Evolutionary conservation across 179 eudicot species (phyloP).

Genomic region (Patellifolia procumbens): DNA sequence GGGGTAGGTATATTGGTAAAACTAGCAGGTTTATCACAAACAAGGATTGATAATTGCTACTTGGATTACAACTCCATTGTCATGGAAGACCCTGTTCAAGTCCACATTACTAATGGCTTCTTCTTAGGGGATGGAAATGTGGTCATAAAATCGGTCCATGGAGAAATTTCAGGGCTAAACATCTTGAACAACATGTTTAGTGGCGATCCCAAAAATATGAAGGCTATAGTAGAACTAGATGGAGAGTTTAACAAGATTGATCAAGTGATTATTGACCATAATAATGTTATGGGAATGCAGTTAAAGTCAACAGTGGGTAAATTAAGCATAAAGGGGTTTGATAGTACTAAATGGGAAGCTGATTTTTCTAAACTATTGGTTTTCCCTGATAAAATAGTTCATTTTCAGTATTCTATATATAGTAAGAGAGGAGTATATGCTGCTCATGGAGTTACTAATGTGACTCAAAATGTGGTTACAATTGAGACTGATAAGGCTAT

Average conservation of each 20-base stretch:
- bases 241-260: conserved; percentile 45
- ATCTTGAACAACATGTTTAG: conserved; percentile 58
- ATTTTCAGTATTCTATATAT: conserved; percentile 46
- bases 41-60: conserved; percentile 53
- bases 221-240: conserved; percentile 45
- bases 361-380: conserved; percentile 50
- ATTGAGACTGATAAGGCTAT: conserved; percentile 48
- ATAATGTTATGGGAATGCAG: conserved; percentile 55
- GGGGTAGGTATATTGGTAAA: conserved; percentile 58
- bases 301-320: conserved; percentile 55
- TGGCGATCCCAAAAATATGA: conserved; percentile 40
- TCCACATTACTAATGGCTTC: conserved; percentile 52
- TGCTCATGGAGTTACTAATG: conserved; percentile 46
- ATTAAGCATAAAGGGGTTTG: conserved; percentile 41
- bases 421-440: conserved; percentile 4
- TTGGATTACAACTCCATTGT: conserved; percentile 56
- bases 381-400: conserved; percentile 55
- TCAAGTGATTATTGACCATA: conserved; percentile 61
- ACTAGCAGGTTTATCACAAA: conserved; percentile 38
- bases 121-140: conserved; percentile 67
- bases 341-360: conserved; percentile 47
- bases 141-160: conserved; percentile 49
- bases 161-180: conserved; percentile 46
- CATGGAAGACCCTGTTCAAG: conserved; percentile 63
- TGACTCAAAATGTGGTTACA: conserved; percentile 46